These are phyloP conservation scores for Papiliotrema nemorosa DNA, from an alignment of 1,284 basidiomycete species.

Conservation along the genomic window DNA sequence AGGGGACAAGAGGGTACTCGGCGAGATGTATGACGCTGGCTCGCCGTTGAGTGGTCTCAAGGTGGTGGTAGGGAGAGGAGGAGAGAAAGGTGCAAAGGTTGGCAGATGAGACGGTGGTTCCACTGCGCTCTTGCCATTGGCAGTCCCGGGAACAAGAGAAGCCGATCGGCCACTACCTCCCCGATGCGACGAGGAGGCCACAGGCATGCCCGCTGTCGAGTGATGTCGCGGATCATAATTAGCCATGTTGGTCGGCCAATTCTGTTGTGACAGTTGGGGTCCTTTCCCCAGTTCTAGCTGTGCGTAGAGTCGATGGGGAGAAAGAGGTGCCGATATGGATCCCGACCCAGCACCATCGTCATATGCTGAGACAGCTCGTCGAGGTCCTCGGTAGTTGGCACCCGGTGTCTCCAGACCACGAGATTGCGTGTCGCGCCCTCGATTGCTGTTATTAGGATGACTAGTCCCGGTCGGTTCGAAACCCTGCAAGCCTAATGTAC, in stretches of 20 bases:
- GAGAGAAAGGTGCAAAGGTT: conserved; percentile 41
- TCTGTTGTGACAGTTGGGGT: conserved; percentile 15
- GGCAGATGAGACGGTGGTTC: conserved; percentile 29
- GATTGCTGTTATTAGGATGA: background rate
- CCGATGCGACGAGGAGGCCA: conserved; percentile 6
- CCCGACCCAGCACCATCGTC: conserved; percentile 35
- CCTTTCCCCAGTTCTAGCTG: conserved; percentile 42
- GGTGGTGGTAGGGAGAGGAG: conserved; percentile 17
- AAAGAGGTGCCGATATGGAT: conserved; percentile 46
- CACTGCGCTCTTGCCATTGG: conserved; percentile 4
- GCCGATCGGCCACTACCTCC: conserved; percentile 4
- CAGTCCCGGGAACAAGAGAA: background rate
- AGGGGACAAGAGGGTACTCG: conserved; percentile 40
- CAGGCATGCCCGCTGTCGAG: conserved; percentile 22
- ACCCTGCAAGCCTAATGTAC: conserved; percentile 27
- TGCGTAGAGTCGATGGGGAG: conserved; percentile 43
- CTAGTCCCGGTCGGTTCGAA: conserved; percentile 19
- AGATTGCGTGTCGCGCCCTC: conserved; percentile 29
- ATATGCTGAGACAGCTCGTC: conserved; percentile 25
- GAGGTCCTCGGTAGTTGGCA: conserved; percentile 13
- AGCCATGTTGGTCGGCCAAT: conserved; percentile 20
- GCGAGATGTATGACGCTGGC: conserved; percentile 35
- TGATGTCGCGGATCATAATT: conserved; percentile 24
- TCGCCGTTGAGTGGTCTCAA: conserved; percentile 18
- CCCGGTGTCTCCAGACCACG: conserved; percentile 32